Base-by-base conservation (phyloP, 805 yeast species). In the Clavispora fructus region DNA sequence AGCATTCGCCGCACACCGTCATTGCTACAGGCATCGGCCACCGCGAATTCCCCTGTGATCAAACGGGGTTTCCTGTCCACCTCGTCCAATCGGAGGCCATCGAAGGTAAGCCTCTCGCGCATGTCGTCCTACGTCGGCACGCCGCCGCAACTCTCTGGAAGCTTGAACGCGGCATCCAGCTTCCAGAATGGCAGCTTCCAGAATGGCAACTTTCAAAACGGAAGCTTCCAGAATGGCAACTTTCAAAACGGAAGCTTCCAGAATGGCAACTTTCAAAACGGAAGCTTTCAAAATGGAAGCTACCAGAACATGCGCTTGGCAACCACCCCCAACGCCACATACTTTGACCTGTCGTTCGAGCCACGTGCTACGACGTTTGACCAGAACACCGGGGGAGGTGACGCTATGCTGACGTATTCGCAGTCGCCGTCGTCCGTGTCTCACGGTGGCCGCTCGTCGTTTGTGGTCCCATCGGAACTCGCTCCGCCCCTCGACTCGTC, bases 141-240 rank as follows among this genome's bases (percentile, higher is more conserved):
- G 11, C 42, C 46, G 38, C 31, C 37, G 23, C 25, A 16, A 6
- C 25, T 32, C 9, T 14, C 37, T 2, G 37, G 37, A 4, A 33
- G 37, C 8, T 33, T 16, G 55, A 4, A 43, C 49, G 13, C 48
- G 40, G 37, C 54, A 63, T 7, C 53, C 61, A 17, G 62, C 65
- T 16, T 17, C 25, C 37, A 33, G 6, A 33, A 33, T 8, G 35
- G 35, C 10, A 32, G 35, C 19, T 32, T 32, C n/a, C 35, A 32
- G 11, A n/a, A 32, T 7, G 19, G 19, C 2, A 32, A 10, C 19
- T 32, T 14, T 10, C 35, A 32, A 17, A 32, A 14, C n/a, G 35
- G 35, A 7, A 32, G 19, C 7, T 32, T 14, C 11, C 35, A 7
- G 7, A 32, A 10, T 7, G 19, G 19, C 19, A 14, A 19, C 19